Evolutionary conservation across 2,329 filamentous ascomycete genomes (phyloP).

Genomic region (Fusarium decemcellulare): DNA sequence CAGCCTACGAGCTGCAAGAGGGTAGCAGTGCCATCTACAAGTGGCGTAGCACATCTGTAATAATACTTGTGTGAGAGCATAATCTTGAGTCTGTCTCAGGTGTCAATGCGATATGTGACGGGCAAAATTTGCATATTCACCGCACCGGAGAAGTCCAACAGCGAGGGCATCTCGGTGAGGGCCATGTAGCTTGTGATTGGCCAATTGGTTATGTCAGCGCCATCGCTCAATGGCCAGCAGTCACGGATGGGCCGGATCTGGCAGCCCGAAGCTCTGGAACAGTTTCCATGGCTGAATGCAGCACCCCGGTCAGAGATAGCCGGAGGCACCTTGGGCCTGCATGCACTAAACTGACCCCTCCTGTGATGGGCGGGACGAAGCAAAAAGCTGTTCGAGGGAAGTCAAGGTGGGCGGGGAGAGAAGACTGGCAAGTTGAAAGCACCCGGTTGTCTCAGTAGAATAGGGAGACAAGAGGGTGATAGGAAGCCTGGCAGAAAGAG

Average conservation of each 20-base stretch:
- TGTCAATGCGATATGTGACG: slow-evolving; percentile 8
- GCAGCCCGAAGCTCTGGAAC: slow-evolving; percentile 47
- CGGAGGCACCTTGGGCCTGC: slow-evolving; percentile 18
- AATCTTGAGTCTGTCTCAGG: background rate
- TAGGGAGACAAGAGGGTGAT: background rate
- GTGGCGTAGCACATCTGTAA: slow-evolving; percentile 6
- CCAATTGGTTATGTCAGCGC: slow-evolving; percentile 33
- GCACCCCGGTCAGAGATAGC: slow-evolving; percentile 27
- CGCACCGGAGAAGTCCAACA: slow-evolving; percentile 24
- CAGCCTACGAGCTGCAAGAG: slow-evolving; percentile 19
- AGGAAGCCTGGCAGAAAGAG: background rate
- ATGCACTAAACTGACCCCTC: slow-evolving; percentile 41
- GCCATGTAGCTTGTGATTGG: slow-evolving; percentile 31
- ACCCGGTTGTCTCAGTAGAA: background rate
- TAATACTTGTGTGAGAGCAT: background rate
- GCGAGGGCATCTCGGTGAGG: slow-evolving; percentile 38
- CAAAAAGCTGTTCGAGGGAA: slow-evolving; percentile 1
- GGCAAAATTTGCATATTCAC: slow-evolving; percentile 13
- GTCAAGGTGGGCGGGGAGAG: background rate
- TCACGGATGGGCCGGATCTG: slow-evolving; percentile 46
- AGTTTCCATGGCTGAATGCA: slow-evolving; percentile 26
- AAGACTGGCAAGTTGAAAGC: background rate
- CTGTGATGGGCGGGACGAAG: slow-evolving; percentile 2
- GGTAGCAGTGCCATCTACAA: slow-evolving; percentile 6
- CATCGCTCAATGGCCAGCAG: slow-evolving; percentile 12